These are phyloP conservation scores for Amanita pallidorosea DNA, from an alignment of 768 basidiomycete species.

Conservation along the genomic window DNA sequence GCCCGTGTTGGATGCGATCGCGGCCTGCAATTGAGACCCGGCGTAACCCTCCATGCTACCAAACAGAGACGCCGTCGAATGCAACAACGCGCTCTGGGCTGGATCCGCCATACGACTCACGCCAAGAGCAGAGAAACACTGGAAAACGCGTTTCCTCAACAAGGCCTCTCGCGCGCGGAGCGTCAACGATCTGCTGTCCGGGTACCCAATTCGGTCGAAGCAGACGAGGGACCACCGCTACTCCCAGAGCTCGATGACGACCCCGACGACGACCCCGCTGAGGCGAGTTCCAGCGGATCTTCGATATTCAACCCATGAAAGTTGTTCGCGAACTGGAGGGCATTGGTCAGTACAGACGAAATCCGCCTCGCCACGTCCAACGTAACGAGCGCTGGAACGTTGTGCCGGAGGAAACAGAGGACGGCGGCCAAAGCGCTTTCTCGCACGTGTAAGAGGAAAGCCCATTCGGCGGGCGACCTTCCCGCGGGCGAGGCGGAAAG, in stretches of 20 bases:
- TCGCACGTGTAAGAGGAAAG: conserved; percentile 82
- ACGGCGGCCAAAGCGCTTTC: conserved; percentile 88
- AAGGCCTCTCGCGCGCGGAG: conserved; percentile 75
- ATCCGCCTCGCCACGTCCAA: conserved; percentile 88
- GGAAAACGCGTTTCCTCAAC: conserved; percentile 75
- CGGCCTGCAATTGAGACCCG: conserved; percentile 82
- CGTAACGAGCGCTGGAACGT: conserved; percentile 63
- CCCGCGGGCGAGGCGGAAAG: conserved; percentile 37
- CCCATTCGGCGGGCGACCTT: conserved; percentile 73
- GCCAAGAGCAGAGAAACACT: conserved; percentile 81
- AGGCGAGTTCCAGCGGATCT: conserved; percentile 27
- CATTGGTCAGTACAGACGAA: conserved; percentile 78
- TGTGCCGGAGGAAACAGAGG: conserved; percentile 78
- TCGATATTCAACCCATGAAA: conserved; percentile 65
- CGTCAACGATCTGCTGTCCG: conserved; percentile 27
- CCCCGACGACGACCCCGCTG: not conserved
- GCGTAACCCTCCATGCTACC: conserved; percentile 79
- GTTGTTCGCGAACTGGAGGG: conserved; percentile 80
- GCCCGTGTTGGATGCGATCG: conserved; percentile 80
- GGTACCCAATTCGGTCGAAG: conserved; percentile 24
- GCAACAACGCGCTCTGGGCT: conserved; percentile 71
- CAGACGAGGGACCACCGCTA: not conserved
- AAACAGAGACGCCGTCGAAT: conserved; percentile 72
- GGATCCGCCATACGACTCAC: conserved; percentile 71
- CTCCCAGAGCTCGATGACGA: not conserved